Evolutionary conservation across 768 basidiomycete species (phyloP), one percentile per base, ranked within the genome.

Genomic region (Leccinum variicolor): DNA sequence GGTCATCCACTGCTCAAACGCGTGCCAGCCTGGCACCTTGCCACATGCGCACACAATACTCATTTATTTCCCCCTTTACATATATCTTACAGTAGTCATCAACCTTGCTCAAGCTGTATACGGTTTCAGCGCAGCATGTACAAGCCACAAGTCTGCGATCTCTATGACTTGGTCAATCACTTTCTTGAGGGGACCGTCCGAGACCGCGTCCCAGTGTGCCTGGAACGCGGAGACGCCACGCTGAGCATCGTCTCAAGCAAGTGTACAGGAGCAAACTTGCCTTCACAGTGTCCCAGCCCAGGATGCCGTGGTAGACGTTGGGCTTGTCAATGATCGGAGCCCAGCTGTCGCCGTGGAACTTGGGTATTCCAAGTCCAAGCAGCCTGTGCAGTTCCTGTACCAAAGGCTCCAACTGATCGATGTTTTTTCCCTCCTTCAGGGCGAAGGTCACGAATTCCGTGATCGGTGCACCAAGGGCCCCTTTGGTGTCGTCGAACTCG

Each of bases 271-370:
- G 17, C 25, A 11, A 10, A 60, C 66, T 52, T 31, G 72, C 76
- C 52, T 73, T 34, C 6, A 74, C 71, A 17, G 58, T 75, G 50
- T 73, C 68, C 76, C 76, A 77, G 11, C 76, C 76, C 33, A 77
- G 60, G 26, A 75, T 63, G 17, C 73, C 73, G 45, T 71, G 34
- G 47, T 67, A 67, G 2, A 62, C 59, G 9, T 56, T 52, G 19
- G 64, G n/a, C 46, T 63, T 61, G 47, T 54, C 63, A 19, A 62
- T 45, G 50, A 71, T 26, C 21, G n/a, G 55, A 0, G 58, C 69
- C 69, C 71, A 73, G 53, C 71, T 71, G 23, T 67, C 67, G 2
- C 73, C 71, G 3, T 73, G 57, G 50, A 73, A 71, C 15, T 23
- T 55, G 15, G 57, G 55, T 9, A 69, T 61, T 7, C 69, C 64